Evolutionary conservation across 108 stramenopile genomes (phyloP), one percentile per base, ranked within the genome.

Genomic region (Discostella stelligeroides): DNA sequence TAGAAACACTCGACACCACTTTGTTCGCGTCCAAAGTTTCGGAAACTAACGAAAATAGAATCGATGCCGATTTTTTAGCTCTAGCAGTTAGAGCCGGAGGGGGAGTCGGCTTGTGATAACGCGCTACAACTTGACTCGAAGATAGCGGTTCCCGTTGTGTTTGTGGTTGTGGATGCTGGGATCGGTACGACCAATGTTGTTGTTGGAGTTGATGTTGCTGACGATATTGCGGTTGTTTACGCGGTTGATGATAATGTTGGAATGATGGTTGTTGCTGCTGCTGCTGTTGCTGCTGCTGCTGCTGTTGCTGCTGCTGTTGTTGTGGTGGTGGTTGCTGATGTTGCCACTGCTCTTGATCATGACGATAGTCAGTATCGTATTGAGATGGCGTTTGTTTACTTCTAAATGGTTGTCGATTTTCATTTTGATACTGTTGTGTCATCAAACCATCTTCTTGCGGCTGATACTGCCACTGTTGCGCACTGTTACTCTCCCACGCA

Each of bases 11-110:
- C 25, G 79, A 73, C 23, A 39, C 71, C 1, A 72, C 60, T 34
- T 63, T 72, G 70, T 50, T 68, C 0, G 63, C 58, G 40, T 80
- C 79, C 9, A 80, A 46, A 41, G 66, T 56, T 64, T 73, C 72
- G 10, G 79, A 68, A 20, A 80, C 79, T 34, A 72, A 23, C 18
- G 66, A 68, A 24, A 80, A 73, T 7, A 80, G 39, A 14, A 69
- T 58, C 1, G 65, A 71, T 18, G 77, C 77, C 28, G 69, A 12
- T 55, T 55, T 60, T 17, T 40, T 50, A 11, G 41, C 23, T 12
- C 63, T 11, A 47, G 66, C 39, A 17, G 41, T 3, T 14, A 64
- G n/a, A n/a, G n/a, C 27, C 10, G 50, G 0, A 39, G 62, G 30
- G 1, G 5, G 45, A 20, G 47, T 15, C 27, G 17, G 57, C 2